Conservation (phyloP, 2,329 filamentous ascomycete genomes). For the Colletotrichum simmondsii region DNA sequence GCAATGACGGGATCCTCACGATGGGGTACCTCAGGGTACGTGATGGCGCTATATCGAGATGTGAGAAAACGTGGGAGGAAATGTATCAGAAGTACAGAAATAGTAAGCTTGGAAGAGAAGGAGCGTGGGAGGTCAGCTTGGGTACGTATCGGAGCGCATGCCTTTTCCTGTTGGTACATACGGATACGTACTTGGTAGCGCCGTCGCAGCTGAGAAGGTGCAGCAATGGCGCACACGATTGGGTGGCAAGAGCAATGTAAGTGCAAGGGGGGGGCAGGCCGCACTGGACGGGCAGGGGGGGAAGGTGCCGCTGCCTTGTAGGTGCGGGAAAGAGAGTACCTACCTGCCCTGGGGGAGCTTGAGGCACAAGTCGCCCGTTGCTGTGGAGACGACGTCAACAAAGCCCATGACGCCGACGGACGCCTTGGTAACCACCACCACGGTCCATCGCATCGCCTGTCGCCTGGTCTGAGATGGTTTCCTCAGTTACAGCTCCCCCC, state of each 20-base stretch:
- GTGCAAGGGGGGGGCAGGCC: too few relatives aligned
- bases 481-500: slow-evolving; percentile 37
- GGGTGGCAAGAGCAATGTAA: background rate
- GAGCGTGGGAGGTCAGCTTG: background rate
- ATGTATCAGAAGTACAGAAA: background rate
- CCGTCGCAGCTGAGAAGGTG: background rate
- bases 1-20: slow-evolving; percentile 4
- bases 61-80: background rate
- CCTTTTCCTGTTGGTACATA: background rate
- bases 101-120: background rate
- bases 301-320: background rate
- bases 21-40: background rate
- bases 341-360: background rate
- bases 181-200: background rate
- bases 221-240: background rate
- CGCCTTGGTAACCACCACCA: slow-evolving; percentile 37
- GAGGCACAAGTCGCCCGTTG: slow-evolving; percentile 38
- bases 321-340: background rate
- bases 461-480: slow-evolving; percentile 35
- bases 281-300: background rate
- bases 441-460: slow-evolving; percentile 25
- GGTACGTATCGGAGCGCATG: background rate
- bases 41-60: background rate
- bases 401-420: slow-evolving; percentile 35
- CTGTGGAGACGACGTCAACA: slow-evolving; percentile 48